Conservation (phyloP, 768 basidiomycete species). For the Suillus paluster region DNA sequence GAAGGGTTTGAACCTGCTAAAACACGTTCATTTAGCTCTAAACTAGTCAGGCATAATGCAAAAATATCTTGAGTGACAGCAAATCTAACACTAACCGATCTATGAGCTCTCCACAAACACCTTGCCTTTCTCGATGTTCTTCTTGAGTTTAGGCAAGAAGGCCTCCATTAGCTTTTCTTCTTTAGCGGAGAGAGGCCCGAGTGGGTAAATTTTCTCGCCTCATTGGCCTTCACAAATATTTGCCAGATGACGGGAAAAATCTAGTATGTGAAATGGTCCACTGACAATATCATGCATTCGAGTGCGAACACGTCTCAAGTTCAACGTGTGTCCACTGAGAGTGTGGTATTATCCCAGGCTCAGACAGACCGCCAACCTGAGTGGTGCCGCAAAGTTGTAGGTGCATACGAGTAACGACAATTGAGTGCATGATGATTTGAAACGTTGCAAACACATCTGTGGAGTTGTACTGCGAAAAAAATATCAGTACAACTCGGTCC, state of each 20-base stretch:
- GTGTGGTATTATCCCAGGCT: too few relatives aligned
- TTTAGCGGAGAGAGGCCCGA: slow-evolving; percentile 78
- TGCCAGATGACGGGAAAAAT: too few relatives aligned
- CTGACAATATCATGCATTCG: background rate
- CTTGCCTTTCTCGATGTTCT: slow-evolving; percentile 97
- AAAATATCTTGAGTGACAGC: background rate
- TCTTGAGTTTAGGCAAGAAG: slow-evolving; percentile 90
- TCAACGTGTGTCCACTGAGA: background rate
- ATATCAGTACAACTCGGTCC: background rate
- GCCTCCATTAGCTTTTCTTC: slow-evolving; percentile 89
- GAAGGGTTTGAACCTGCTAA: background rate
- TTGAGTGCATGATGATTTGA: too few relatives aligned
- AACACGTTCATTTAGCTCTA: background rate
- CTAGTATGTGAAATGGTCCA: too few relatives aligned
- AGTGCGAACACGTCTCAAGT: background rate
- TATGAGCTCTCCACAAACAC: slow-evolving; percentile 60
- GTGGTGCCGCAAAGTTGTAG: too few relatives aligned
- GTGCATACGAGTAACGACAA: too few relatives aligned
- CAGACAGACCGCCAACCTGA: too few relatives aligned
- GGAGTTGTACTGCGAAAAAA: background rate
- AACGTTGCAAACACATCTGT: background rate
- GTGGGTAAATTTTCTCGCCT: slow-evolving; percentile 86
- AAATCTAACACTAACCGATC: slow-evolving; percentile 14
- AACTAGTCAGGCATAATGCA: background rate
- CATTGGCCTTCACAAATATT: too few relatives aligned